Evolutionary conservation across 164 flowering plant species (phyloP).

Genomic region (Vitis labrusca): DNA sequence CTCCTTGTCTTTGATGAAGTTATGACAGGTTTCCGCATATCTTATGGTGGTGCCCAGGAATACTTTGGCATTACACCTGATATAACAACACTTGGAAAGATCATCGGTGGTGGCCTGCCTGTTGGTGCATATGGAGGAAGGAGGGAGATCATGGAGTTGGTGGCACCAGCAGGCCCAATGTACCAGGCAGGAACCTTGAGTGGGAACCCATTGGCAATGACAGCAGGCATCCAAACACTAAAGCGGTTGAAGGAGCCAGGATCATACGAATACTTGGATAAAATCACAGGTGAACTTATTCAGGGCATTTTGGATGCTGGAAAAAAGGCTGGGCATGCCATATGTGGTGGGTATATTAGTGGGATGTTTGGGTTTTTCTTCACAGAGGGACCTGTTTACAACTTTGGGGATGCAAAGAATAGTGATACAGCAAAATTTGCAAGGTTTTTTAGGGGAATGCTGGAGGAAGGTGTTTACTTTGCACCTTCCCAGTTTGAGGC

Average conservation of each 20-base stretch:
- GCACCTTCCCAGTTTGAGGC: conserved; percentile 98
- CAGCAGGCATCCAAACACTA: conserved; percentile 94
- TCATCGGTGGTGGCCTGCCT: conserved; percentile 95
- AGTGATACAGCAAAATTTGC: conserved; percentile 85
- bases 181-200: conserved; percentile 98
- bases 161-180: conserved; percentile 98
- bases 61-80: conserved; percentile 86
- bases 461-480: conserved; percentile 90
- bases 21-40: conserved; percentile 89
- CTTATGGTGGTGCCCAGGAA: conserved; percentile 97
- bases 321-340: conserved; percentile 73
- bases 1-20: conserved; percentile 94
- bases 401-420: conserved; percentile 84
- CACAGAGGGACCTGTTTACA: conserved; percentile 84
- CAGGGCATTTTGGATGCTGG: conserved; percentile 73
- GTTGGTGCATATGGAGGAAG: conserved; percentile 99
- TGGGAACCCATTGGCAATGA: conserved; percentile 97
- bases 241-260: conserved; percentile 65
- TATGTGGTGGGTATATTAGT: conserved; percentile 76
- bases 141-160: conserved; percentile 96
- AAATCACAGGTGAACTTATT: conserved; percentile 66
- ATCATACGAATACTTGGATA: conserved; percentile 63
- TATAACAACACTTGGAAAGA: conserved; percentile 85
- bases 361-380: conserved; percentile 98
- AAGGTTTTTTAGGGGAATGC: conserved; percentile 73